Base-by-base conservation (phyloP, 73 alveolate species). In the Paraurostyla sp. region DNA sequence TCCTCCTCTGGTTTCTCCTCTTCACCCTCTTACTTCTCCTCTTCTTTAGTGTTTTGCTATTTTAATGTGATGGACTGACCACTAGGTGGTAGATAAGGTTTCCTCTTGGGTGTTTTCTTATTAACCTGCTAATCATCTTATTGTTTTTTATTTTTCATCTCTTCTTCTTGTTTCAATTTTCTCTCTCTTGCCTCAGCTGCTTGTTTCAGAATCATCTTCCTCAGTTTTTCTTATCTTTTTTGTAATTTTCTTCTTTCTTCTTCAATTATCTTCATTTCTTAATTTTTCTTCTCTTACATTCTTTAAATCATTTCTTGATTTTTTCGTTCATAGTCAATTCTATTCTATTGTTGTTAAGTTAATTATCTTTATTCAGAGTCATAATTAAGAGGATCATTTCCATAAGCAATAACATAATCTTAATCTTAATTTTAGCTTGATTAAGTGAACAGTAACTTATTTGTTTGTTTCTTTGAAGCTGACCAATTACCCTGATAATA, bases 101-200 rank as follows among this genome's bases (percentile, higher is more conserved):
- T 73, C 25, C 6, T 42, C 36, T 73, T 73, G 27, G 7, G n/a
- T 27, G 87, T 36, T 9, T 36, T 73, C 54, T 73, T 73, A 7
- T 40, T 45, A 13, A 15, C 33, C 62, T 78, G 18, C 29, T 48
- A 22, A 27, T 50, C 22, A 33, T 78, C 87, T 18, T 51, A 86
- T 38, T 25, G 78, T 59, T 54, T 29, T 58, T 29, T 48, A 6
- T 25, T 57, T 60, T 76, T 51, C 27, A 18, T 49, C 58, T 52
- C 51, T 38, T 62, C 68, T 60, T 82, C 76, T 36, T 87, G n/a
- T 18, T 42, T 57, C 35, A 76, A 29, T 58, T 71, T 52, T 27
- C 54, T 48, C 35, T 43, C 89, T 41, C 90, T 76, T 57, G 49
- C 16, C 76, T 76, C 88, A 43, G 76, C 80, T 36, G 89, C 89